Base-by-base conservation (phyloP, 208 protist genomes). In the Porcisia deanei region DNA sequence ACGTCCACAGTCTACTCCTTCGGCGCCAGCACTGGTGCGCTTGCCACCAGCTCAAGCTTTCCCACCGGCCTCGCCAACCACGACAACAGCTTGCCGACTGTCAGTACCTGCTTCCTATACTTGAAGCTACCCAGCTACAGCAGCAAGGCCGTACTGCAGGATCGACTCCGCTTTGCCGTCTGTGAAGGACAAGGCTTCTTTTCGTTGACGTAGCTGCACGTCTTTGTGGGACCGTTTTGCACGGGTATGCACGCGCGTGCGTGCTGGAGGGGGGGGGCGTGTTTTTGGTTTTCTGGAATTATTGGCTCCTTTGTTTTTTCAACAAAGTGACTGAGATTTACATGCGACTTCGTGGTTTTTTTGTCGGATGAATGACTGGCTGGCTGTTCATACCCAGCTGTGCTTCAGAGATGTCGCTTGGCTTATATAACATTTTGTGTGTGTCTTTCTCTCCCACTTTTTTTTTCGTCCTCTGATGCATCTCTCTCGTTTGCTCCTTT, bases 101-200 rank as follows among this genome's bases (percentile, higher is more conserved):
- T 98, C 6, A 98, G 99, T 78, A 99, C 99, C 10, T 99, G 99
- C 81, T 98, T 97, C 47, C 75, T 95, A 57, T 98, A 98, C 73
- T 80, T 99, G 2, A 98, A 99, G 63, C 80, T 99, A 34, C 98
- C 98, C 2, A 85, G 79, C 70, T 99, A 99, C 81, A 86, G 87
- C 61, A 90, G 66, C 54, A 86, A 91, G 64, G 86, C 93, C 16
- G 59, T 95, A 14, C 75, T 97, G 55, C 78, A 91, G 66, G 73
- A 83, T 39, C 90, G 85, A n/a, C 81, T 98, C 61, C 81, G 77
- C 16, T 74, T 75, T 6, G 91, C 95, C 20, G 84, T 98, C 12
- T 71, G 73, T n/a, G 89, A 96, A 61, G 93, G 93, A 8, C 85
- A 91, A 55, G 82, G 83, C 39, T 80, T 79, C 60, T 98, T 98